phyloP scores from a whole-genome alignment of 2,329 filamentous ascomycete species.

The Aspergillus ochraceoroseus region DNA sequence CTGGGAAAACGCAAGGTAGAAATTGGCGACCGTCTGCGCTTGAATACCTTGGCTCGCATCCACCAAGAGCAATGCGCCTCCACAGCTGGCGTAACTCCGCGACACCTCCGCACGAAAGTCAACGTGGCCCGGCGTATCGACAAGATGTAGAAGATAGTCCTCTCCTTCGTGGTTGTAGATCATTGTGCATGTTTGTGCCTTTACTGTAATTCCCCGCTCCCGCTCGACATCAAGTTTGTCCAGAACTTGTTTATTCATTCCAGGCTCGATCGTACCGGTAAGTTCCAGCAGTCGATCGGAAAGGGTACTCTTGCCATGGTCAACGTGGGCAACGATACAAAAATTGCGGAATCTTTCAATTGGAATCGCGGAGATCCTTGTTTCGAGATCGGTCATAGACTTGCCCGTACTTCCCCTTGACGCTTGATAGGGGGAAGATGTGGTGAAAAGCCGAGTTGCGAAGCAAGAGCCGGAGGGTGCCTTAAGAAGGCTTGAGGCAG shows the following conservation, averaged over 20 bases:
- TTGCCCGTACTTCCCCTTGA: conserved; percentile 23
- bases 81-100: conserved; percentile 91
- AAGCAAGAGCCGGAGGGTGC: conserved; percentile 25
- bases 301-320: conserved; percentile 96
- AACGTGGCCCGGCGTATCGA: conserved; percentile 95
- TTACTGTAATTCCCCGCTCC: conserved; percentile 94
- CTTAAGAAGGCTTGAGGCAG: conserved; percentile 29
- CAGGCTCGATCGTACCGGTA: conserved; percentile 84
- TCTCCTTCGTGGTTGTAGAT: conserved; percentile 79
- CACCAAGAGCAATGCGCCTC: conserved; percentile 84
- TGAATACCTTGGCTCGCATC: conserved; percentile 96
- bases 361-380: conserved; percentile 50
- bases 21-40: conserved; percentile 97
- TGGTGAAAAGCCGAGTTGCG: conserved; percentile 31
- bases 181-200: conserved; percentile 98
- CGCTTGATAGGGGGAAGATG: conserved; percentile 20
- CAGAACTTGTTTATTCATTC: conserved; percentile 87
- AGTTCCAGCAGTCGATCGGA: conserved; percentile 88
- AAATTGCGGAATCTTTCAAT: conserved; percentile 72
- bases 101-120: conserved; percentile 97
- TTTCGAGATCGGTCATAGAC: conserved; percentile 51
- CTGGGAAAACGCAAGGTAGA: conserved; percentile 93
- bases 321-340: conserved; percentile 97
- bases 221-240: conserved; percentile 97
- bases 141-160: conserved; percentile 90